Base-by-base conservation (phyloP, 2,329 filamentous ascomycete genomes). In the Xylariaceae sp. region DNA sequence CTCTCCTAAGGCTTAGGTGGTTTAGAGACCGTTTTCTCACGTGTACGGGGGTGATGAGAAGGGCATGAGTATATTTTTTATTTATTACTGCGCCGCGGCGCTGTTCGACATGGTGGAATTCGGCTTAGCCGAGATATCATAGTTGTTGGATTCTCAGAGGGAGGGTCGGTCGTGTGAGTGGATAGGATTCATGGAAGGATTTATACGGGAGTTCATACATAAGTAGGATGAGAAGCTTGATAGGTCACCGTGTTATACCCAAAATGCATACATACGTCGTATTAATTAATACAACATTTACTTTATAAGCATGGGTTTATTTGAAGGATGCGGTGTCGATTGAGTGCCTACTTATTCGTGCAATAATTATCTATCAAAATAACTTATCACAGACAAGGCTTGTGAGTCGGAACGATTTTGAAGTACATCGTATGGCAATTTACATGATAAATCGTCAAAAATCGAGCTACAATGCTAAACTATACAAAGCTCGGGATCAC, bases 101-200 rank as follows among this genome's bases (percentile, higher is more conserved):
- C 58, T 57, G 60, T 58, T 61, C 55, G 57, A 57, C 57, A 61
- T 57, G 61, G 57, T 62, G 55, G 48, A 55, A 58, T 46, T 42
- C 50, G 50, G 29, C 26, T 41, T 42, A 37, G 58, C 18, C 45
- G 50, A 21, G 48, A 53, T 21, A 18, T 40, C n/a, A 21, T 40
- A 45, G 46, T 45, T 3, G 29, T 41, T 21, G 32, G 48, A 44
- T 40, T 43, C 44, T 46, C 37, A 20, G 23, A n/a, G 41, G 20
- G 23, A 32, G 23, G 9, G 23, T n/a, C n/a, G 23, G 44, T 47
- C 32, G 14, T 16, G 14, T 37, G 32, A 37, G 49, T 50, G 48
- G 37, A 58, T 55, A 52, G 32, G 55, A 50, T 42, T 42, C 26
- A 40, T 50, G 50, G 53, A 50, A 52, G 54, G 52, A 18, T 32